These are phyloP conservation scores for Lichtheimia ramosa DNA, from an alignment of 371 early-diverging fungal species.

Conservation along the genomic window DNA sequence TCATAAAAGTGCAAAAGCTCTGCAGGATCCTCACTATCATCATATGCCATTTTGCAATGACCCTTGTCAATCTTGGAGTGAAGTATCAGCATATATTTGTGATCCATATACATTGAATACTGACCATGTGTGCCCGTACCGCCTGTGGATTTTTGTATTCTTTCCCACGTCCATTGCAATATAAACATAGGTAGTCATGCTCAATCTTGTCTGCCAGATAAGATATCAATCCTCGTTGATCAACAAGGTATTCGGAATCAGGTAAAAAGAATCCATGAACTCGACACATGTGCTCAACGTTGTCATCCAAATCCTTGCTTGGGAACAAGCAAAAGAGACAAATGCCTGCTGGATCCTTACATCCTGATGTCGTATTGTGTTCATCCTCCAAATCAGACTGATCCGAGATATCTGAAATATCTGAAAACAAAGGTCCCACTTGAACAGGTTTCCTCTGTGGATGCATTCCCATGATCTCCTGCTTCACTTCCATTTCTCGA, in stretches of 20 bases:
- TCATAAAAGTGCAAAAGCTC: conserved; percentile 91
- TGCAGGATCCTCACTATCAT: conserved; percentile 83
- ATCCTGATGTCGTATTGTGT: neutral
- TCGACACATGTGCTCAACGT: conserved; percentile 90
- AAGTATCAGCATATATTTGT: neutral
- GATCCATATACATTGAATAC: conserved; percentile 1
- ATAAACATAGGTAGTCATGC: conserved; percentile 88
- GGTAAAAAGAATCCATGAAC: conserved; percentile 95
- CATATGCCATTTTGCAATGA: conserved; percentile 93
- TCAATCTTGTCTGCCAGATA: conserved; percentile 93
- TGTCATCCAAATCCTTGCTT: conserved; percentile 67
- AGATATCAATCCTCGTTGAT: conserved; percentile 80
- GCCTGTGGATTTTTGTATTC: conserved; percentile 83
- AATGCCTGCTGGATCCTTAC: conserved; percentile 59
- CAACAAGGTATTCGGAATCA: conserved; percentile 88
- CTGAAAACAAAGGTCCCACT: conserved; percentile 11
- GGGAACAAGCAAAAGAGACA: conserved; percentile 72
- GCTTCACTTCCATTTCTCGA: conserved; percentile 64
- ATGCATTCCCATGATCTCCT: conserved; percentile 4
- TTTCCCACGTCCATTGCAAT: conserved; percentile 92
- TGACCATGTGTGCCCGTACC: conserved; percentile 92
- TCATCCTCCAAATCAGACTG: conserved; percentile 7
- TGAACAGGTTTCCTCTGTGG: conserved; percentile 3
- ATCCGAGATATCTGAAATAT: conserved; percentile 11
- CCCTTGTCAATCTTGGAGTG: conserved; percentile 76